Evolutionary conservation across 2,329 filamentous ascomycete genomes (phyloP), one percentile per base, ranked within the genome.

Genomic region (Shiraia sp.): DNA sequence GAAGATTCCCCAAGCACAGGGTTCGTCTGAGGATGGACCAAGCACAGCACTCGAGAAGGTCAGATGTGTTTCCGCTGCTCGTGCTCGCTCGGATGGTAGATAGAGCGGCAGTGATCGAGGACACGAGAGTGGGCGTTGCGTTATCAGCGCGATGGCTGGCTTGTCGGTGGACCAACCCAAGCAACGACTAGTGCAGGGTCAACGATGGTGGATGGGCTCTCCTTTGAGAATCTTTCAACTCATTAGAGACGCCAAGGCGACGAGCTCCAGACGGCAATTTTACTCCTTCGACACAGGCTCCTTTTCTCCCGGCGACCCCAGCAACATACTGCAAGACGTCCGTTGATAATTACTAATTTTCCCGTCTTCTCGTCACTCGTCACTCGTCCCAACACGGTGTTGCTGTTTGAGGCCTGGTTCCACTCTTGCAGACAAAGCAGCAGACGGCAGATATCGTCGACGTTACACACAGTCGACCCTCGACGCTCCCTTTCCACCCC

Each of bases 241-340:
- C 31, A 41, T 49, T 53, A 44, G 43, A 46, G 42, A 48, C 32
- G 51, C 55, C 49, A 51, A 53, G 37, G 45, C 40, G 53, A 40
- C 45, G 44, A 47, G 47, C 49, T 47, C 40, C 33, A 55, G 32
- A 48, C 38, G 39, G 42, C 39, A 57, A 58, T 51, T 51, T 59
- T 46, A 46, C 41, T 36, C 34, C 42, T 22, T 49, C 38, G 48
- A 47, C 48, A 52, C 38, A 32, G 17, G 49, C 56, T 59, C 57
- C 56, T 59, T 58, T 59, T 47, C 39, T 41, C 36, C 48, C 36
- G 42, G 43, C 32, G 40, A 22, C 19, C 19, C 19, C 19, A 22
- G 19, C 19, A 22, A 8, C 19, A 5, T 22, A 4, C 19, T 22
- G 19, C 19, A 22, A 8, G 19, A 22, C 19, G 19, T 22, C 19